phyloP scores from a whole-genome alignment of 208 protist genomes.

The Leishmania braziliensis region DNA sequence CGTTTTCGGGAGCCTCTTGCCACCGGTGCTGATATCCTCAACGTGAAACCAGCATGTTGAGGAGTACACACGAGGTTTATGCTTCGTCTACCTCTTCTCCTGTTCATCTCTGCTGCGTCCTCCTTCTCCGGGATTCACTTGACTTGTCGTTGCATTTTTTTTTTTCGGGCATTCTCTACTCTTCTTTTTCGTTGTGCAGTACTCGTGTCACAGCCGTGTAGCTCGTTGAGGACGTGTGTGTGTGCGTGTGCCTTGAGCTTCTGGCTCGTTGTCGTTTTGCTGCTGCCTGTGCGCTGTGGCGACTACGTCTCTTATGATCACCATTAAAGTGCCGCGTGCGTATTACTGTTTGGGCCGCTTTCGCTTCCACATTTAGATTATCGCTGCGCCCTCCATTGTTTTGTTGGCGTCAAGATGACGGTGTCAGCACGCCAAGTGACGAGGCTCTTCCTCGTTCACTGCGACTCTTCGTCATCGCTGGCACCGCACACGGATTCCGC shows the following conservation, averaged over 20 bases:
- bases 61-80: neutral
- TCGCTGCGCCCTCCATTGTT: neutral
- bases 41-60: neutral
- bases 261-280: neutral
- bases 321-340: neutral
- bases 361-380: neutral
- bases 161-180: neutral
- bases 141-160: neutral
- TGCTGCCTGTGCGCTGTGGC: neutral
- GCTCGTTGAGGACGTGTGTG: no score
- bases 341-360: neutral
- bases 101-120: neutral
- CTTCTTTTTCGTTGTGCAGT: no score
- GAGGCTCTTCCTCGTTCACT: conserved; percentile 10
- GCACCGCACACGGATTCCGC: neutral
- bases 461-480: neutral
- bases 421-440: neutral
- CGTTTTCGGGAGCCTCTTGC: neutral
- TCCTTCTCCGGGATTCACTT: neutral
- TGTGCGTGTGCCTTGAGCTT: no score
- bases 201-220: no score
- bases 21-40: neutral
- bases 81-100: neutral
- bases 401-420: neutral
- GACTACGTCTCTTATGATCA: neutral